Evolutionary conservation across 2,329 filamentous ascomycete species (phyloP).

Genomic region (Byssochlamys sp.): DNA sequence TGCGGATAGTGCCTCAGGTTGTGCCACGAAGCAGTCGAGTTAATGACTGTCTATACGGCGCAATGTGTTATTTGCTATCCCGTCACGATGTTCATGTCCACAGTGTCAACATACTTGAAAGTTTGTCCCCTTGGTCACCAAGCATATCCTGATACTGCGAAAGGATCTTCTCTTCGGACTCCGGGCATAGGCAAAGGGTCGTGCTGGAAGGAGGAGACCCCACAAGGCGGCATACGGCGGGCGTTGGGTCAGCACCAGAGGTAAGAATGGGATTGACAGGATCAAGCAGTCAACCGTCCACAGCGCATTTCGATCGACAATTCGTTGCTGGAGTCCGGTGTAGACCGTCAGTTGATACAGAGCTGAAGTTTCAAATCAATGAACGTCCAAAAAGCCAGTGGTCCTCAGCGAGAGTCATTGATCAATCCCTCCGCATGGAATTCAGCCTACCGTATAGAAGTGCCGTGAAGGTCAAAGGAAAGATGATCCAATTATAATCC

Average conservation of each 20-base stretch:
- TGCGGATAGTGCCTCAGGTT: conserved; percentile 1
- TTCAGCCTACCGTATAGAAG: conserved; percentile 2
- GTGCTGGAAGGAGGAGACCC: conserved; percentile 4
- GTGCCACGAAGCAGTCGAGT: conserved; percentile 3
- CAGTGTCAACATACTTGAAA: not conserved
- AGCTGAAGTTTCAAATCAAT: not conserved
- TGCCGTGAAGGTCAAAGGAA: conserved; percentile 3
- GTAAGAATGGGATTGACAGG: not conserved
- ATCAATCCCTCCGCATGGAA: not conserved
- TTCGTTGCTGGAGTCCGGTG: not conserved
- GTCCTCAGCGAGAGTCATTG: not conserved
- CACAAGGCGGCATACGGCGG: conserved; percentile 3
- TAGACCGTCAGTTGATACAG: not conserved
- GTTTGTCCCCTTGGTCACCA: conserved; percentile 6
- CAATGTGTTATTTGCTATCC: not conserved
- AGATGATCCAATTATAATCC: conserved; percentile 5
- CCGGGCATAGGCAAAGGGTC: conserved; percentile 1
- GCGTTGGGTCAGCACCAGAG: not conserved
- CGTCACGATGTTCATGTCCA: not conserved
- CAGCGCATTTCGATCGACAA: conserved; percentile 1
- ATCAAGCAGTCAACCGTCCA: conserved; percentile 1
- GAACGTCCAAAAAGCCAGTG: not conserved
- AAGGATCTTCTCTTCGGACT: conserved; percentile 1
- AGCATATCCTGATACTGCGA: conserved; percentile 2
- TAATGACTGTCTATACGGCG: conserved; percentile 2